phyloP scores from a whole-genome alignment of 345 rosid genomes.

The Xanthoceras sorbifolium region DNA sequence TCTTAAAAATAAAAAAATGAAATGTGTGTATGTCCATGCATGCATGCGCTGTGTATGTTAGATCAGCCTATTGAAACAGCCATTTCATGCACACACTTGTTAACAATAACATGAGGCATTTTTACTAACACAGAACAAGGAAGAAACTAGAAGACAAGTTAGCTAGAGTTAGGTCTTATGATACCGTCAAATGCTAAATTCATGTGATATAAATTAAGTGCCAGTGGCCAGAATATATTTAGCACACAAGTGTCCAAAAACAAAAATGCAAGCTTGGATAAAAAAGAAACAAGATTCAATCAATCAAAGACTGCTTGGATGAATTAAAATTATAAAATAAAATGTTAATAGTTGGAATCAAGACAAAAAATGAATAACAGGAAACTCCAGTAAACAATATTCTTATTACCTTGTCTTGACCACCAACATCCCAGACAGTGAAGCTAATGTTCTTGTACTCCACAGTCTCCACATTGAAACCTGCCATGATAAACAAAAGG shows the following conservation, averaged over 20 bases:
- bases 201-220: background rate
- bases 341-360: background rate
- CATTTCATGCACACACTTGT: background rate
- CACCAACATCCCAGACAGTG: constrained; percentile 55
- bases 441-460: constrained; percentile 51
- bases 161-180: background rate
- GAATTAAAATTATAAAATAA: background rate
- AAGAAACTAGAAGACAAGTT: background rate
- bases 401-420: constrained; percentile 44
- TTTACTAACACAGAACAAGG: background rate
- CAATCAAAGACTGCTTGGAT: background rate
- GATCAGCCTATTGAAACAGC: background rate
- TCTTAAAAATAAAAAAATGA: background rate
- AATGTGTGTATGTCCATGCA: background rate
- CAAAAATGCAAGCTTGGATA: background rate
- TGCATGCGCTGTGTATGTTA: background rate
- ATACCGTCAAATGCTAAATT: background rate
- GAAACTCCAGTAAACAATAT: background rate
- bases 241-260: background rate
- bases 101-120: background rate
- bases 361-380: background rate
- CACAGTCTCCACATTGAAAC: constrained; percentile 41
- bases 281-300: background rate
- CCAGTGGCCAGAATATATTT: background rate
- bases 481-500: constrained; percentile 1